Base-by-base conservation (phyloP, 2,329 filamentous ascomycete species). In the Verticillium zaregamsianum region DNA sequence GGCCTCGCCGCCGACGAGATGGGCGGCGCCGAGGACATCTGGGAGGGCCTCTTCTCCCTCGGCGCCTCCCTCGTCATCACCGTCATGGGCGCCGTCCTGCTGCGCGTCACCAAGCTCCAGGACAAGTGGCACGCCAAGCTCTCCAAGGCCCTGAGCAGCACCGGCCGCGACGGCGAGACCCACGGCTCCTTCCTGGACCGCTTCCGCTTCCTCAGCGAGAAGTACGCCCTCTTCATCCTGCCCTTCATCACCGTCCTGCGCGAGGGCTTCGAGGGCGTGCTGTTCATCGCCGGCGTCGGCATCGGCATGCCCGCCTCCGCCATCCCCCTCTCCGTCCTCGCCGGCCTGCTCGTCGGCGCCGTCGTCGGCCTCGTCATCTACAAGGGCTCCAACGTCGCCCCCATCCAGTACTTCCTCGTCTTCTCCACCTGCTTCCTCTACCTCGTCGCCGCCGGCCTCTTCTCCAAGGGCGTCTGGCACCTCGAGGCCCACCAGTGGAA, bases 351-450 rank as follows among this genome's bases (percentile, higher is more conserved):
- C 5, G 87, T 86, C 17, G 91, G 90, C 1, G 72, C 76, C 20
- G 60, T 83, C 0, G 80, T 91, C 56, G 90, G 90, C 11, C 90
- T 84, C 67, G 64, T 91, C 59, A 85, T 94, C 66, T 94, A 93
- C 77, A 86, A 70, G 32, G 71, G 71, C 23, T 72, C 71, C 54
- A 73, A 72, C 60, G 61, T 69, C 11, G 66, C 71, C 37, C 69
- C 71, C 6, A 72, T 73, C 20, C 90, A 93, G 69, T 79, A 89
- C 65, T 94, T 95, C 80, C 78, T 95, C 45, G 87, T 94, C 68
- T 77, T 87, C 52, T 92, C 90, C 0, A 94, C 91, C 3, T 91
- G 90, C 71, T 83, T 94, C 69, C 78, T 95, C 20, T 95, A 95
- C 70, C 85, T 95, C 9, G 89, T 95, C 31, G 90, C 90, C 11